Evolutionary conservation across 2,329 filamentous ascomycete genomes (phyloP).

Genomic region (Cladobotryum mycophilum): DNA sequence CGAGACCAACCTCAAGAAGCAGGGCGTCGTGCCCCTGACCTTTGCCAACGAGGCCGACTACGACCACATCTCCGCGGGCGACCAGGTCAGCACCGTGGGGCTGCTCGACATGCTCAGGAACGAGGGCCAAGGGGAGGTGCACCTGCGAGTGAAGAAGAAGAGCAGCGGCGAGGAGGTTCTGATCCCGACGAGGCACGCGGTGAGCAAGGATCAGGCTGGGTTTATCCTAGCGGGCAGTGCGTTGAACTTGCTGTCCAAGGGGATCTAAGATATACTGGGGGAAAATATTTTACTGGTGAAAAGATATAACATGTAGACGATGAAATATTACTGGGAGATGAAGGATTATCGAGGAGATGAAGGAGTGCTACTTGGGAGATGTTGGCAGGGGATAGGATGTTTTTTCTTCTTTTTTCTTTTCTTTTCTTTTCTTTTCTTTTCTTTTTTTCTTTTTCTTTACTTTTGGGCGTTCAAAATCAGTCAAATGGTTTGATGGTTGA

Average conservation of each 20-base stretch:
- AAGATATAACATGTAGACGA: too few species aligned
- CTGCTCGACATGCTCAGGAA: constrained; percentile 73
- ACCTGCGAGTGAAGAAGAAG: constrained; percentile 62
- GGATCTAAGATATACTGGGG: constrained; percentile 18
- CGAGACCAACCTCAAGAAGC: constrained; percentile 95
- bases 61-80: constrained; percentile 73
- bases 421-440: too few species aligned
- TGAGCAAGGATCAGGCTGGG: constrained; percentile 82
- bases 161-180: constrained; percentile 56
- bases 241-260: constrained; percentile 77
- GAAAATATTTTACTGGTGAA: too few species aligned
- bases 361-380: too few species aligned
- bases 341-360: too few species aligned
- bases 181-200: constrained; percentile 77
- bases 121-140: constrained; percentile 72
- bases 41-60: constrained; percentile 88
- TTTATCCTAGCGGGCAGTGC: constrained; percentile 94
- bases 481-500: too few species aligned
- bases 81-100: constrained; percentile 76
- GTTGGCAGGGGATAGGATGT: too few species aligned
- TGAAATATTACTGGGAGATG: too few species aligned
- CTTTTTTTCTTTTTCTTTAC: too few species aligned
- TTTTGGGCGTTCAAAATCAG: too few species aligned
- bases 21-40: constrained; percentile 90
- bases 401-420: too few species aligned